These are phyloP conservation scores for Clavispora carvajalis DNA, from an alignment of 805 yeast genomes.

Conservation along the genomic window DNA sequence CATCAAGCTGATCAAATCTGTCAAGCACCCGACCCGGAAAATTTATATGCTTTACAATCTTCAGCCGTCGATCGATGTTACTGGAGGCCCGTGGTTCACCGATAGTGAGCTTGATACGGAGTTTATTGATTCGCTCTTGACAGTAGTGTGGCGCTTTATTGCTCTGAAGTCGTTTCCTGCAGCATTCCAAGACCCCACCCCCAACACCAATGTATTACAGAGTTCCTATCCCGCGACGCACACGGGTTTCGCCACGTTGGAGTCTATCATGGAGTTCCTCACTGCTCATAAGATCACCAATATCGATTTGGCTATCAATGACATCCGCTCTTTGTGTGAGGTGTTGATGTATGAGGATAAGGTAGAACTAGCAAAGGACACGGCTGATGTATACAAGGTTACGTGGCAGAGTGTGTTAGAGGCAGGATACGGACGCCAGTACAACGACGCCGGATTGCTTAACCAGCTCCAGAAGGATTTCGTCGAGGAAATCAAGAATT, in stretches of 20 bases:
- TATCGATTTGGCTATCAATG: constrained; percentile 68
- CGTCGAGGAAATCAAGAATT: constrained; percentile 7
- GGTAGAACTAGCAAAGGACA: constrained; percentile 53
- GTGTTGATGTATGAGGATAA: constrained; percentile 85
- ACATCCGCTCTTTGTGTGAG: constrained; percentile 79
- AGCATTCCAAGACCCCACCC: constrained; percentile 46
- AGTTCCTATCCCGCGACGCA: constrained; percentile 53
- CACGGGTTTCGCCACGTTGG: constrained; percentile 63
- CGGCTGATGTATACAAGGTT: constrained; percentile 65
- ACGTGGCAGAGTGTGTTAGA: constrained; percentile 79
- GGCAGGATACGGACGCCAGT: constrained; percentile 49
- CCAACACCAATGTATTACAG: constrained; percentile 37
- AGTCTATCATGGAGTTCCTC: constrained; percentile 72
- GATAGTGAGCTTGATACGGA: constrained; percentile 93
- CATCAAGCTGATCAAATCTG: constrained; percentile 86
- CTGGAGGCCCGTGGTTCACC: constrained; percentile 99
- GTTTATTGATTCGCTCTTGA: constrained; percentile 76
- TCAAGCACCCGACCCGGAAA: constrained; percentile 88
- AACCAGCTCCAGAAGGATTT: constrained; percentile 9
- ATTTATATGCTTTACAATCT: constrained; percentile 92
- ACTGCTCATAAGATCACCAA: constrained; percentile 67
- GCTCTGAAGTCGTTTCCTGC: constrained; percentile 73
- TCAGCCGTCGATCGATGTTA: constrained; percentile 91
- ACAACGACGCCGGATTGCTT: constrained; percentile 16
- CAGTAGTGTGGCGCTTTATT: constrained; percentile 84